Conservation (phyloP, 257 asterid species). For the Echites panduratus region DNA sequence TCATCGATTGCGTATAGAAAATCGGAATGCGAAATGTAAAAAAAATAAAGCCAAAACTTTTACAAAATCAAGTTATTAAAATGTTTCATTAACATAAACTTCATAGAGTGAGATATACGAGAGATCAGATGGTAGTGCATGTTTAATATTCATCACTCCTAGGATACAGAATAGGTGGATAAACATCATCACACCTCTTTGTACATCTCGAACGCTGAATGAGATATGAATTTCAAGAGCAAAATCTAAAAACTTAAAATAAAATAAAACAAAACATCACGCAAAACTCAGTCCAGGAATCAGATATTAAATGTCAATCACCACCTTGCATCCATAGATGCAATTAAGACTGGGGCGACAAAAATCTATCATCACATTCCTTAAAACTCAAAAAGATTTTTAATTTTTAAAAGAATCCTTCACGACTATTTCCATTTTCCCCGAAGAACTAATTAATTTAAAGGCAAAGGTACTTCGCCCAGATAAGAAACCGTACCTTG, state of each 20-base stretch:
- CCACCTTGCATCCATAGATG: constrained; percentile 30
- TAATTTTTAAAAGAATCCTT: too few relatives aligned
- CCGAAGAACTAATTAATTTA: not conserved
- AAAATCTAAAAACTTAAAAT: not conserved
- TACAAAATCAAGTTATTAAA: not conserved
- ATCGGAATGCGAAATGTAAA: not conserved
- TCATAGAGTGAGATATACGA: constrained; percentile 1
- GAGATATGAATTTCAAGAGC: too few relatives aligned
- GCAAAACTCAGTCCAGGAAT: constrained; percentile 12
- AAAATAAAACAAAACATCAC: not conserved
- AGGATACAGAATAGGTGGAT: constrained; percentile 48
- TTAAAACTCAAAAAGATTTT: not conserved
- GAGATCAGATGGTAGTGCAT: constrained; percentile 96
- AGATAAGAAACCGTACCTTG: constrained; percentile 12
- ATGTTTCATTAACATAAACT: not conserved
- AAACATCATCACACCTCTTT: constrained; percentile 41
- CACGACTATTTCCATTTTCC: not conserved
- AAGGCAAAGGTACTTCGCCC: not conserved
- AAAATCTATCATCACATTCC: constrained; percentile 28
- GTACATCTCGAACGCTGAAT: constrained; percentile 8
- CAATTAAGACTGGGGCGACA: constrained; percentile 56
- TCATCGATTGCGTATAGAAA: constrained; percentile 40
- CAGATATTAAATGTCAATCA: constrained; percentile 33
- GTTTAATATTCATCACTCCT: constrained; percentile 44
- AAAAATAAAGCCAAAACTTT: not conserved